Evolutionary conservation across 2,329 filamentous ascomycete species (phyloP), one percentile per base, ranked within the genome.

Genomic region (Aspergillus carbonarius): DNA sequence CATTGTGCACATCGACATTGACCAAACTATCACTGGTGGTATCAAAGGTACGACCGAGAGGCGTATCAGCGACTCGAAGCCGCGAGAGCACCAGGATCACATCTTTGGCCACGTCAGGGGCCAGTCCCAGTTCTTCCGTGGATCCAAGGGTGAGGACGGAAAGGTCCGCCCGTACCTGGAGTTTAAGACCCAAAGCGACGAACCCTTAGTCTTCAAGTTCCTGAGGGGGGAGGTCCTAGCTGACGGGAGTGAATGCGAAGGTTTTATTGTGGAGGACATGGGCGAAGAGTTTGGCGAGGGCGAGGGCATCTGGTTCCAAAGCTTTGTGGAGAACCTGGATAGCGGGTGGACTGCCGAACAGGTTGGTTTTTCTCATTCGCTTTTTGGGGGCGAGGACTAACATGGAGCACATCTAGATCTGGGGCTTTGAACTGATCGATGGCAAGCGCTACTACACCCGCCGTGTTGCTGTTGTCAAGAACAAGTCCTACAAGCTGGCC

Each of bases 51-150:
- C 82, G 17, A 76, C 77, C 17, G 88, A 90, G 71, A 69, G 76
- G 7, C 83, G 88, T 49, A 75, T 70, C 1, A 74, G 88, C 2
- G 82, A 88, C 70, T 86, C 82, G 77, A 72, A 75, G 23, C 81
- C 76, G 55, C 87, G 88, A 66, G 83, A 85, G 62, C 90, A 93
- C 79, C 79, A 78, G 23, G 92, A 96, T 79, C 88, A 87, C 81
- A 84, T 96, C 65, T 96, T 96, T 73, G 92, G 92, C 59, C 78
- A 77, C 56, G 83, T 95, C 62, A 79, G 79, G 53, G 90, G 89
- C 58, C 81, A 81, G 60, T 85, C 82, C 44, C 76, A 79, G 47
- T 86, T 82, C 71, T 65, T 84, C 59, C 70, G 71, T 17, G 71
- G 66, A 10, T 62, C 62, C 10, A 68, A 75, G 59, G 68, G 67